Conservation (phyloP, 140 eudicot species). For the Anethum foeniculum region DNA sequence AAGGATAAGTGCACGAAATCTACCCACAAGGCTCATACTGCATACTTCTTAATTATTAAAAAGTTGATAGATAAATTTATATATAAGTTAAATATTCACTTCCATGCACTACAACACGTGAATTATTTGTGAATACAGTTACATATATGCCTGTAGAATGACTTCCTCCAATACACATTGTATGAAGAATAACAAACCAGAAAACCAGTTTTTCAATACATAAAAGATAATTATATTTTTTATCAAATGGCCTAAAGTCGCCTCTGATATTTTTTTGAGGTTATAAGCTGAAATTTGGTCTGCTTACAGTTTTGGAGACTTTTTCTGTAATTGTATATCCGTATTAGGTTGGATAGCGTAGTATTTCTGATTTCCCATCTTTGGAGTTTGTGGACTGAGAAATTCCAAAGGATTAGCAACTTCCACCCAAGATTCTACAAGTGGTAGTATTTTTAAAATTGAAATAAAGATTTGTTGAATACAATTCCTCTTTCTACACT, state of each 20-base stretch:
- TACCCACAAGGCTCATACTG: neutral
- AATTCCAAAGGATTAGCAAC: neutral
- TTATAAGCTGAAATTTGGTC: neutral
- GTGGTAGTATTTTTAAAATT: neutral
- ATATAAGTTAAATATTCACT: neutral
- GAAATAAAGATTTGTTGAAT: neutral
- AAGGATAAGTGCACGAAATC: too few species aligned
- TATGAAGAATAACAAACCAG: neutral
- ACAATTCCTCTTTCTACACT: neutral
- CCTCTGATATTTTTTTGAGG: neutral
- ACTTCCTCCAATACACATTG: neutral
- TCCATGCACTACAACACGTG: neutral
- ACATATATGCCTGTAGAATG: neutral
- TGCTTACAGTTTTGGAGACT: neutral
- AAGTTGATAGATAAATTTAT: neutral
- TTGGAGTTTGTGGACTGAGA: neutral
- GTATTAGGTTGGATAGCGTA: neutral
- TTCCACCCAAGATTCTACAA: neutral
- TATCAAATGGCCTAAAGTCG: neutral
- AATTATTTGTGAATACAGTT: neutral
- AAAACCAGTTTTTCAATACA: neutral
- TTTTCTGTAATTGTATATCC: neutral
- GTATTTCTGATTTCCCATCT: neutral
- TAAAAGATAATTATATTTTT: neutral
- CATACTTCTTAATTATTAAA: neutral